Base-by-base conservation (phyloP, 139 green algal genomes). In the Coelastrella sp. region DNA sequence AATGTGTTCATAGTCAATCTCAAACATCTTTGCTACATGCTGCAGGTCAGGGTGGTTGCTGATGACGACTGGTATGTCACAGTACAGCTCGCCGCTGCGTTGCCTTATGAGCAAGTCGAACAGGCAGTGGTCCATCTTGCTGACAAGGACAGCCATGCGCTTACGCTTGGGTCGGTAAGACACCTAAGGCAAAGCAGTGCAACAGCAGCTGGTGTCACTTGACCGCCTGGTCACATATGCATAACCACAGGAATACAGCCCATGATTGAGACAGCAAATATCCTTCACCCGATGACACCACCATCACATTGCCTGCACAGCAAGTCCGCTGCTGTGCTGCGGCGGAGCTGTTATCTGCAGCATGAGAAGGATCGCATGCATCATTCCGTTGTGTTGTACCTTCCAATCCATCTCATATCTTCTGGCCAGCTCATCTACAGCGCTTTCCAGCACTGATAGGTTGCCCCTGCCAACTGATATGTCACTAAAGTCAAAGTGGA, bases 101-200 rank as follows among this genome's bases (percentile, higher is more conserved):
- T 93, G 78, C 0, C 96, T 91, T 24, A 97, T 97, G 57, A 98
- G 94, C 82, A 98, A 82, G 93, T 98, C 96, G 82, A 95, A 97
- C 74, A 98, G 92, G 91, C 96, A 97, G 92, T 97, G 96, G 84
- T 96, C 94, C 88, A 95, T 90, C 90, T 94, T 94, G 82, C 70
- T 90, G 12, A 95, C 94, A 6, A 96, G 90, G 8, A 96, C 83
- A 10, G 89, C 92, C 63, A 97, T 68, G 1, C 93, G 91, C 91
- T 97, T 97, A 49, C 90, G 75, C 63, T 93, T 90, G 58, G 86
- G 85, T 9, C 80, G 78, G 91, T 97, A 97, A 4, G 89, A 90
- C 11, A 90, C 68, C 84, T 88, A 35, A 6, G 10, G 57, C 17
- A 35, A 49, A 49, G 35, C 35, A 49, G 35, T 49, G 35, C 63